A percentile compares a stretch with the other conserved stretches of the same genome.
These are phyloP conservation scores for Lithohypha guttulata DNA, from an alignment of 2,329 filamentous ascomycete species.

Conservation along the genomic window DNA sequence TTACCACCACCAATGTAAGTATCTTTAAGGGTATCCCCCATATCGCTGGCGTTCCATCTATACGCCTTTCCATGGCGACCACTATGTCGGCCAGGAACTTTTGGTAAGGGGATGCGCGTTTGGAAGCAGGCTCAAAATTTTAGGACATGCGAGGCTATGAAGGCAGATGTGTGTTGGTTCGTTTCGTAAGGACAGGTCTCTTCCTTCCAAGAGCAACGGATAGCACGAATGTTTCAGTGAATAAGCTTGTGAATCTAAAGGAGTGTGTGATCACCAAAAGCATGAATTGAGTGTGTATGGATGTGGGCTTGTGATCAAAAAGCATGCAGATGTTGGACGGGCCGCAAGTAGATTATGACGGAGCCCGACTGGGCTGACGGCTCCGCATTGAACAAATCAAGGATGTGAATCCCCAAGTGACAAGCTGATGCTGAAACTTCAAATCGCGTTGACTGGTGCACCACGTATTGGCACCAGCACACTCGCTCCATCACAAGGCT, in stretches of 20 bases:
- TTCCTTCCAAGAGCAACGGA: too few relatives aligned
- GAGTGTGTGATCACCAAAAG: conserved; percentile 8
- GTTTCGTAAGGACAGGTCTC: too few relatives aligned
- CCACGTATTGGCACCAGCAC: too few relatives aligned
- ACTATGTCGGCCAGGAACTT: too few relatives aligned
- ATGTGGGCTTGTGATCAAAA: conserved; percentile 8
- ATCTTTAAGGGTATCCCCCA: conserved; percentile 26
- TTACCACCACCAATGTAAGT: conserved; percentile 32
- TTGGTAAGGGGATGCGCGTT: background rate
- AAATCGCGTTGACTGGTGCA: too few relatives aligned
- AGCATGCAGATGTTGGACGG: conserved; percentile 1
- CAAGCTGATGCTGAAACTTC: too few relatives aligned
- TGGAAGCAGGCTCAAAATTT: background rate
- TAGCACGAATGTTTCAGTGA: too few relatives aligned
- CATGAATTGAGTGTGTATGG: conserved; percentile 8
- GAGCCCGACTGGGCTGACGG: too few relatives aligned
- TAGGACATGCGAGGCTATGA: background rate
- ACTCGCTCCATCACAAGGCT: too few relatives aligned
- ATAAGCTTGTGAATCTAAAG: too few relatives aligned
- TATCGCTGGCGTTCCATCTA: conserved; percentile 21
- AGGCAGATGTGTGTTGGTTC: too few relatives aligned
- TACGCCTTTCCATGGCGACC: conserved; percentile 6
- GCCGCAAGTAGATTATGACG: too few relatives aligned
- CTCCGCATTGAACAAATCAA: conserved; percentile 4
- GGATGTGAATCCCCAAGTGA: background rate